phyloP scores from a whole-genome alignment of 345 rosid species.

The Eucalyptus sp. region DNA sequence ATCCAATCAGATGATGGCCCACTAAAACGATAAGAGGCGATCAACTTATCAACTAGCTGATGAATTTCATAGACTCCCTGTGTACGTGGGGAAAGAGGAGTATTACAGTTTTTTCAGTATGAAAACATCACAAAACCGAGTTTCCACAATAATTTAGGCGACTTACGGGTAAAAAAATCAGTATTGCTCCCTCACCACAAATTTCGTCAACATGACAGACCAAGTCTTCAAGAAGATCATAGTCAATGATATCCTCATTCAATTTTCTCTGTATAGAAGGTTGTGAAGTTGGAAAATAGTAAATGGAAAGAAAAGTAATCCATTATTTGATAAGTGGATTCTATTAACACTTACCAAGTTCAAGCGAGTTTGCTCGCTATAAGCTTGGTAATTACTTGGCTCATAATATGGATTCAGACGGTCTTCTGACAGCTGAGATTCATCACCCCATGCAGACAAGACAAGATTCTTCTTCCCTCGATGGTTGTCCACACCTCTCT shows the following conservation, averaged over 20 bases:
- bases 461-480: constrained; percentile 94
- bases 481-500: constrained; percentile 61
- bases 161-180: constrained; percentile 82
- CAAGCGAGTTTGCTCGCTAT: constrained; percentile 52
- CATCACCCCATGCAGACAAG: constrained; percentile 87
- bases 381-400: constrained; percentile 46
- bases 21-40: constrained; percentile 75
- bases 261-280: constrained; percentile 50
- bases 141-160: background rate
- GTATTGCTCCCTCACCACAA: constrained; percentile 68
- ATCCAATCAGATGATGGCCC: constrained; percentile 80
- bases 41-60: constrained; percentile 57
- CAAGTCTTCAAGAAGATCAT: constrained; percentile 88
- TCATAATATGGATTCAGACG: constrained; percentile 51
- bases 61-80: constrained; percentile 84
- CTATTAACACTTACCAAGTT: constrained; percentile 47
- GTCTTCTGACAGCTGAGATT: constrained; percentile 68
- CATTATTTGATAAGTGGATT: background rate
- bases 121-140: background rate
- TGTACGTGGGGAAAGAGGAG: background rate
- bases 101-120: background rate
- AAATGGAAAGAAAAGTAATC: background rate
- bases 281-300: background rate
- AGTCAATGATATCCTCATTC: constrained; percentile 80
- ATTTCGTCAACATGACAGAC: constrained; percentile 77